These are phyloP conservation scores for Schizochytrium sp. DNA, from an alignment of 108 stramenopile genomes.

Conservation along the genomic window DNA sequence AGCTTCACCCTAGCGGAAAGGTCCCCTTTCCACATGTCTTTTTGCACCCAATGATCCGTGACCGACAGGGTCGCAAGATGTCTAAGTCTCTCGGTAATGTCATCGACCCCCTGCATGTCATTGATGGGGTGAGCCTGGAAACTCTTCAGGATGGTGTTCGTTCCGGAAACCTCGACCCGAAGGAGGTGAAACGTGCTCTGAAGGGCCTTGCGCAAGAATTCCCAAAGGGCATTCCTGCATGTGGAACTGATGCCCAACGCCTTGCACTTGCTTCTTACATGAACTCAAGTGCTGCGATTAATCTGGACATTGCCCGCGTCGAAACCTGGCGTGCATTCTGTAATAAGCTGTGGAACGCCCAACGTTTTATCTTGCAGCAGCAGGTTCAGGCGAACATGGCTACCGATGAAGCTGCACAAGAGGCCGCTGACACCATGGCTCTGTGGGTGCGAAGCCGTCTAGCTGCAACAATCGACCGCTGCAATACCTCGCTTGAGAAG, in stretches of 20 bases:
- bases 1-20: conserved; percentile 68
- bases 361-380: conserved; percentile 84
- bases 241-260: conserved; percentile 91
- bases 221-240: conserved; percentile 71
- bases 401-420: conserved; percentile 46
- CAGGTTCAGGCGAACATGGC: conserved; percentile 85
- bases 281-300: conserved; percentile 75
- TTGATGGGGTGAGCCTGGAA: conserved; percentile 75
- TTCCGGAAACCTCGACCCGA: not conserved
- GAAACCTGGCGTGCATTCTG: conserved; percentile 90
- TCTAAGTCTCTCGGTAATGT: conserved; percentile 99
- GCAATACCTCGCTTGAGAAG: not conserved
- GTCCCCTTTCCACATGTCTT: conserved; percentile 94
- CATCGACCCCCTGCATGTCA: conserved; percentile 95
- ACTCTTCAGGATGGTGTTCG: not conserved
- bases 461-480: not conserved
- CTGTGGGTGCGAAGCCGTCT: conserved; percentile 43
- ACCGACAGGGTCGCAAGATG: conserved; percentile 95
- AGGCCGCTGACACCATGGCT: conserved; percentile 67
- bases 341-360: conserved; percentile 98
- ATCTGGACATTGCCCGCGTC: conserved; percentile 90
- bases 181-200: conserved; percentile 38
- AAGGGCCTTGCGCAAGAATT: not conserved
- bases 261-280: conserved; percentile 73
- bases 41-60: conserved; percentile 94